Conservation (phyloP, 73 alveolate genomes). For the Paramecium sexaurelia region DNA sequence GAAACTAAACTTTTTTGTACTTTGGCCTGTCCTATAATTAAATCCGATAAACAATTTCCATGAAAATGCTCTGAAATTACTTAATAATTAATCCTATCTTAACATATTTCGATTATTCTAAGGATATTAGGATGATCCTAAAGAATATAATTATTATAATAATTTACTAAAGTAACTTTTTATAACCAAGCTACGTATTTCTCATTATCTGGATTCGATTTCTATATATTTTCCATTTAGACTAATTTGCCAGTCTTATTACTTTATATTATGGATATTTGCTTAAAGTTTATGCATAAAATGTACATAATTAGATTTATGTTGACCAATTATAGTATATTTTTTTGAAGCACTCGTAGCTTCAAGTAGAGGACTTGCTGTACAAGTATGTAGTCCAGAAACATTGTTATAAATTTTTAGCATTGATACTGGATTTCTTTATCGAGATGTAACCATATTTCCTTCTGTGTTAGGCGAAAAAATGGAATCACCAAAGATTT, state of each 20-base stretch:
- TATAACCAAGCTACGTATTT: neutral
- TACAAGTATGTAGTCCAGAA: neutral
- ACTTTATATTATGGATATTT: neutral
- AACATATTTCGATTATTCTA: neutral
- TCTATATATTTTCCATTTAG: neutral
- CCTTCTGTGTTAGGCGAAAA: neutral
- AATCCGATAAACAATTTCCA: neutral
- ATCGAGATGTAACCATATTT: neutral
- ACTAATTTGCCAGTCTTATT: neutral
- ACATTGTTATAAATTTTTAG: neutral
- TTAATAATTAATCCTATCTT: neutral
- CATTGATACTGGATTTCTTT: neutral
- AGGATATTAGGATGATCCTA: neutral
- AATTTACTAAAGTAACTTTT: neutral
- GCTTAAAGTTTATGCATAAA: neutral
- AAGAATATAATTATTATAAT: neutral
- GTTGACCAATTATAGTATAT: neutral
- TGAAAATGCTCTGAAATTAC: neutral
- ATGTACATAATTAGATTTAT: neutral
- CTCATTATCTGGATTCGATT: neutral
- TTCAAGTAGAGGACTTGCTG: neutral
- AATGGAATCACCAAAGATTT: neutral
- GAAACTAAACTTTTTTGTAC: neutral
- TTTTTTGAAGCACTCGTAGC: neutral
- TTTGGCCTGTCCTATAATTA: neutral